Conservation (phyloP, 208 protist species). For the Leptomonas seymouri region DNA sequence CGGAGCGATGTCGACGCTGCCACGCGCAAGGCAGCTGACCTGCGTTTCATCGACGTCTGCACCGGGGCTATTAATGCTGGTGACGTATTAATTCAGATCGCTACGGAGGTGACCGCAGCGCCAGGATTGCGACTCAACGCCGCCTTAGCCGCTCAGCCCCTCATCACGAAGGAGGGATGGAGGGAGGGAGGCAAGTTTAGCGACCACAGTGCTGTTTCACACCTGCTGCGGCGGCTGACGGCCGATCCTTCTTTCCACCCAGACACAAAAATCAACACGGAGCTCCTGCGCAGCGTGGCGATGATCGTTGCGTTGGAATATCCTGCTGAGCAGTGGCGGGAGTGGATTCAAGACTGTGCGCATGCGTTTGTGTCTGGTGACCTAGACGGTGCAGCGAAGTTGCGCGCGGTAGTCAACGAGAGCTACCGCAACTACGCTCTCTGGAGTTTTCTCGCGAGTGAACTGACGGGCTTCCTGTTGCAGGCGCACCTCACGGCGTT, state of each 20-base stretch:
- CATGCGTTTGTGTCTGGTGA: constrained; percentile 7
- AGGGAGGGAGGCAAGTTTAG: constrained; percentile 44
- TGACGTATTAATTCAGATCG: constrained; percentile 47
- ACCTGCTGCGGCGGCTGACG: constrained; percentile 21
- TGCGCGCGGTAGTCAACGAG: constrained; percentile 24
- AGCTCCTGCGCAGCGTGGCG: constrained; percentile 35
- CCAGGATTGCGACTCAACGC: constrained; percentile 46
- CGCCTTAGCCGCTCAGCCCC: constrained; percentile 47
- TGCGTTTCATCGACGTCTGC: constrained; percentile 44
- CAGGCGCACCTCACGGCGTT: constrained; percentile 7
- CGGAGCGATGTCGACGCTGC: constrained; percentile 28
- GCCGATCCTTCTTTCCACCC: background rate
- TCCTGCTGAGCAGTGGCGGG: constrained; percentile 38
- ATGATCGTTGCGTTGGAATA: constrained; percentile 48
- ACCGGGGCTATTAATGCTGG: constrained; percentile 52
- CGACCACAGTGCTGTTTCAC: constrained; percentile 29
- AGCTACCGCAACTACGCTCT: constrained; percentile 34
- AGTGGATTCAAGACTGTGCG: constrained; percentile 34
- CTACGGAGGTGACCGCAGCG: constrained; percentile 14
- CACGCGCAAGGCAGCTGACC: constrained; percentile 38
- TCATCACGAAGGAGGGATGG: constrained; percentile 46
- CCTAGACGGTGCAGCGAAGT: background rate
- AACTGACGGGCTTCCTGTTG: constrained; percentile 29
- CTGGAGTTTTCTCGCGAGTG: constrained; percentile 44
- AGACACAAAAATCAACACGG: constrained; percentile 21